Percentiles rank a stretch among this genome's conserved stretches.
Evolutionary conservation across 352 stramenopile genomes (phyloP).

Genomic region (Globisporangium uncinulatum): DNA sequence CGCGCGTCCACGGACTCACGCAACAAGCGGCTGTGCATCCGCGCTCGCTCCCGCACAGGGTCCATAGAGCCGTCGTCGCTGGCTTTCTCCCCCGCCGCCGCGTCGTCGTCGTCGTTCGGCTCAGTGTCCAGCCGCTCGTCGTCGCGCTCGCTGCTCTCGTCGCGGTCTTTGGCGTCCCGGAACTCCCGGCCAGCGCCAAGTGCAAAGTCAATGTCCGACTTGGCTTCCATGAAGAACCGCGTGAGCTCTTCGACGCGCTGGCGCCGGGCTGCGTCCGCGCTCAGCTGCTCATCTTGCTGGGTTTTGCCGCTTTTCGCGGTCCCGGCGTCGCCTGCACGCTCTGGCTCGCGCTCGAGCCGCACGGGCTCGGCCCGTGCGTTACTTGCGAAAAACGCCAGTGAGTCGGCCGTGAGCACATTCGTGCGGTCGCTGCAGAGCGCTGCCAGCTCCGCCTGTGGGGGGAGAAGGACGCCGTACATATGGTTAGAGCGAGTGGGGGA

Average conservation of each 20-base stretch:
- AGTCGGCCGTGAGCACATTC: constrained; percentile 71
- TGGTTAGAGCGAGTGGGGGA: not conserved
- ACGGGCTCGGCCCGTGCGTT: constrained; percentile 56
- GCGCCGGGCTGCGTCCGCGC: constrained; percentile 62
- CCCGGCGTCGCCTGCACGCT: constrained; percentile 22
- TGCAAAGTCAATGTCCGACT: constrained; percentile 87
- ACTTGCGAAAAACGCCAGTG: constrained; percentile 59
- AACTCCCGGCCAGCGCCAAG: constrained; percentile 64
- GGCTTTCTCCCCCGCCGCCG: constrained; percentile 47
- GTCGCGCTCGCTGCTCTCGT: constrained; percentile 53
- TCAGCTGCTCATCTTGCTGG: constrained; percentile 57
- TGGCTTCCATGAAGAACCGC: constrained; percentile 88
- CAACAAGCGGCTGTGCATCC: constrained; percentile 46
- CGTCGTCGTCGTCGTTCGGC: constrained; percentile 54
- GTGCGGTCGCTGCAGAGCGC: constrained; percentile 67
- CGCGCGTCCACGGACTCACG: constrained; percentile 67
- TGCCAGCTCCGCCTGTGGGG: constrained; percentile 46
- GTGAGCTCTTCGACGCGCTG: constrained; percentile 85
- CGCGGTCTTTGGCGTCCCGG: constrained; percentile 63
- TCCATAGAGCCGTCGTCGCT: constrained; percentile 26
- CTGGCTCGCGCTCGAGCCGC: constrained; percentile 64
- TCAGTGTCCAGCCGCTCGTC: constrained; percentile 47
- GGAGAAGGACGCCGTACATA: not conserved
- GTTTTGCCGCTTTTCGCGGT: constrained; percentile 21
- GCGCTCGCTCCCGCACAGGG: constrained; percentile 37